phyloP scores from a whole-genome alignment of 345 rosid species.

The Brassica carinata region DNA sequence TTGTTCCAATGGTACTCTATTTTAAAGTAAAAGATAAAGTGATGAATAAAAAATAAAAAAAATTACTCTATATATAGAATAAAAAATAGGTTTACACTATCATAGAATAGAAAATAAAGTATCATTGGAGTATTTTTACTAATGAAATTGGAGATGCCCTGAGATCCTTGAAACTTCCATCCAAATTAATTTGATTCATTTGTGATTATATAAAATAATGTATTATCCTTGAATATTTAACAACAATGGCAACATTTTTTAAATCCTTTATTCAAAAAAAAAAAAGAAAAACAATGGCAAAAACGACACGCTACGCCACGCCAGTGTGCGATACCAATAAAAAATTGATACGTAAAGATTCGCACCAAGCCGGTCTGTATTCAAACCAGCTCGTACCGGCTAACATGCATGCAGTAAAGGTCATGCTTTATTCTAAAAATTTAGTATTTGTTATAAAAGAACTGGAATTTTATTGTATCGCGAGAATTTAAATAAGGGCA shows the following conservation, averaged over 20 bases:
- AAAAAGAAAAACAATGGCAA: neutral
- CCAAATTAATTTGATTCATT: neutral
- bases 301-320: neutral
- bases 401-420: neutral
- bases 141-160: no score
- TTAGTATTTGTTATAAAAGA: no score
- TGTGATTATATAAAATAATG: neutral
- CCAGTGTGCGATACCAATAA: neutral
- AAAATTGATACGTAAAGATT: neutral
- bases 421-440: neutral
- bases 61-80: no score
- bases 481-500: no score
- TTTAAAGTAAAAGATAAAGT: no score
- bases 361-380: slow-evolving; percentile 2
- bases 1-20: no score
- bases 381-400: neutral
- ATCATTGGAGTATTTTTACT: no score
- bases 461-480: no score
- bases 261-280: no score
- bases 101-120: no score
- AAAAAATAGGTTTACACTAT: no score
- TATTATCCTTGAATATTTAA: neutral
- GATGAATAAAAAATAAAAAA: no score
- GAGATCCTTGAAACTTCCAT: neutral
- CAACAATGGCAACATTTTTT: neutral